Base-by-base conservation (phyloP, 2,329 filamentous ascomycete genomes). In the Trichoderma oligosporum region DNA sequence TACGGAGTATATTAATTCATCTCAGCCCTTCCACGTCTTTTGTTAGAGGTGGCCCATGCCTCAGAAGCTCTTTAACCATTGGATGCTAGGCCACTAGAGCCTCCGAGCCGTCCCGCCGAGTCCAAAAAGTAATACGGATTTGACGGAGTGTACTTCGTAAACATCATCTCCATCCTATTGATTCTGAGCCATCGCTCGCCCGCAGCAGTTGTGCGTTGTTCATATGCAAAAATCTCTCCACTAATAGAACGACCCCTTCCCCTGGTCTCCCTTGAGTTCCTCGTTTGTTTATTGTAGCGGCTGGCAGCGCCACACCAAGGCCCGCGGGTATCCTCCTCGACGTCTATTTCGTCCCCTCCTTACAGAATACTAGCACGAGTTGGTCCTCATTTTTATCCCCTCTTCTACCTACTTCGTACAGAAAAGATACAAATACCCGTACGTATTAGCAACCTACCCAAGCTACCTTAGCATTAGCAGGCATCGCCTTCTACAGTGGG, bases 71-170 rank as follows among this genome's bases (percentile, higher is more conserved):
- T 29, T 6, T 29, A 20, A 22, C 45, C 29, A 52, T 52, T 41
- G 48, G 48, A 39, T 39, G 25, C 48, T 41, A 25, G n/a, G 35
- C 12, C 45, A 12, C 25, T 52, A 31, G 48, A 41, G 35, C 35
- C n/a, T 29, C 35, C 48, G 48, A 39, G 48, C 48, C 48, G 48
- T 52, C 48, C 48, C 48, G 48, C 36, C 16, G 35, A 25, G 36
- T 16, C 35, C 29, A 56, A 29, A 46, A 18, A 38, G 25, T 7
- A 44, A 25, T n/a, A n/a, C n/a, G n/a, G n/a, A n/a, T n/a, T n/a
- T n/a, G n/a, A n/a, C n/a, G n/a, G n/a, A n/a, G n/a, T n/a, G n/a
- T n/a, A n/a, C n/a, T n/a, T n/a, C n/a, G n/a, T n/a, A n/a, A n/a
- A n/a, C n/a, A n/a, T n/a, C n/a, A n/a, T n/a, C n/a, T n/a, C n/a